Evolutionary conservation across 2,329 filamentous ascomycete species (phyloP).

Genomic region (Alternaria triticimaculans): DNA sequence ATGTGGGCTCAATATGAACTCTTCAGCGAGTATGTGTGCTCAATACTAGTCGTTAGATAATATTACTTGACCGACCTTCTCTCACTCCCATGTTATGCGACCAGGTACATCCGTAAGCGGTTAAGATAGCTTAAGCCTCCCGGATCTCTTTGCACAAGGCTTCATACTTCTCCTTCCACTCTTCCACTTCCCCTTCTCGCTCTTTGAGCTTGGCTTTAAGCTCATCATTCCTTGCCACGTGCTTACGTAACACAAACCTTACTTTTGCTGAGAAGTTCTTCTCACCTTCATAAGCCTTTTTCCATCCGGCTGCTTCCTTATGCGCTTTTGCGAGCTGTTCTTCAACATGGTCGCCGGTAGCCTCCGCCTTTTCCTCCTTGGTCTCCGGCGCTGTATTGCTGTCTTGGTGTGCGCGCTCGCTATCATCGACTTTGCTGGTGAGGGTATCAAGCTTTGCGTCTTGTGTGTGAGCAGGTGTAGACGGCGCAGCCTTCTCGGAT

Average conservation of each 20-base stretch:
- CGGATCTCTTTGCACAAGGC: background rate
- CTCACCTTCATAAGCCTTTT: background rate
- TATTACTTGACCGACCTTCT: background rate
- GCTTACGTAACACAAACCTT: background rate
- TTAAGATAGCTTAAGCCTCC: background rate
- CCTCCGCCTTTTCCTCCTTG: background rate
- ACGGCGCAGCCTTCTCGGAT: background rate
- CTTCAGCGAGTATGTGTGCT: background rate
- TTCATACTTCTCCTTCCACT: background rate
- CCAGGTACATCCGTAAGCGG: background rate
- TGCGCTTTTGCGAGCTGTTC: background rate
- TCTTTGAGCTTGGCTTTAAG: background rate
- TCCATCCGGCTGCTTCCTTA: background rate
- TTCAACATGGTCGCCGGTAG: rapidly evolving
- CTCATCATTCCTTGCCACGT: background rate
- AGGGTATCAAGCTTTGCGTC: background rate
- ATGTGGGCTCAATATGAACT: background rate
- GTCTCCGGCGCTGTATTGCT: background rate
- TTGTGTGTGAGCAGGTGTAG: background rate
- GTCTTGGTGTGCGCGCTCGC: background rate
- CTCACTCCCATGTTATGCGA: background rate
- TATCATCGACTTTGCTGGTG: background rate
- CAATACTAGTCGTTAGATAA: background rate
- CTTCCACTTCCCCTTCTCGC: background rate
- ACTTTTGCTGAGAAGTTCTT: background rate